Conservation (phyloP, 495 filamentous ascomycete species). For the Apiosordaria backusii region DNA sequence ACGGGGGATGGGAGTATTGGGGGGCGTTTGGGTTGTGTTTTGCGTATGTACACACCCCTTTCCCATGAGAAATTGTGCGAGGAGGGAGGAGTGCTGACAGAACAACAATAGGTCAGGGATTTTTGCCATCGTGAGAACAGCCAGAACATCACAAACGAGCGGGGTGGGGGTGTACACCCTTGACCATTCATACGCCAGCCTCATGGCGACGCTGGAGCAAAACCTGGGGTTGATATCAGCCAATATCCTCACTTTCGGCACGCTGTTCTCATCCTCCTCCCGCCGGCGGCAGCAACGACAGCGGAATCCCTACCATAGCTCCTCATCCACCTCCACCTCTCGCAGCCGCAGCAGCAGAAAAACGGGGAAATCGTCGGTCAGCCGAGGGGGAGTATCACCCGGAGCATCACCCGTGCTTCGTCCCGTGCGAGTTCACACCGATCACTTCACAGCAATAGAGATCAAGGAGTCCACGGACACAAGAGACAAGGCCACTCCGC, state of each 20-base stretch:
- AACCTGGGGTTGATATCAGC: slow-evolving; percentile 37
- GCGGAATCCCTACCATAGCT: background rate
- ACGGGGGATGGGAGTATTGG: slow-evolving; percentile 35
- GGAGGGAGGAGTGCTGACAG: background rate
- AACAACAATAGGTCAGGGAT: slow-evolving; percentile 28
- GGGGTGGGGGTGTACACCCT: slow-evolving; percentile 26
- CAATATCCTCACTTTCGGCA: slow-evolving; percentile 34
- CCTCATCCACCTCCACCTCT: slow-evolving; percentile 8
- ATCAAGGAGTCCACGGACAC: background rate
- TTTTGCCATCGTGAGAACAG: slow-evolving; percentile 33
- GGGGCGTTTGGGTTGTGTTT: slow-evolving; percentile 28
- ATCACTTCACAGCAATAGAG: background rate
- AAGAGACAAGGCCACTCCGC: background rate
- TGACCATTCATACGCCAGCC: slow-evolving; percentile 28
- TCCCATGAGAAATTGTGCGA: background rate
- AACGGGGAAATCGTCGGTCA: background rate
- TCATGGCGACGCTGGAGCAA: slow-evolving; percentile 38
- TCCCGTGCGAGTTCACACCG: background rate
- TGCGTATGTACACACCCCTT: slow-evolving; percentile 22
- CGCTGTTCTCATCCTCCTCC: slow-evolving; percentile 29
- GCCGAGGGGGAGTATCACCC: background rate
- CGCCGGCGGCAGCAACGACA: slow-evolving; percentile 4
- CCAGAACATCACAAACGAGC: slow-evolving; percentile 28
- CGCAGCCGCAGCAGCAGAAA: background rate
- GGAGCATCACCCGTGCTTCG: background rate